Evolutionary conservation across 192 early-diverging fungal species (phyloP).

Genomic region (Linderina pennispora): DNA sequence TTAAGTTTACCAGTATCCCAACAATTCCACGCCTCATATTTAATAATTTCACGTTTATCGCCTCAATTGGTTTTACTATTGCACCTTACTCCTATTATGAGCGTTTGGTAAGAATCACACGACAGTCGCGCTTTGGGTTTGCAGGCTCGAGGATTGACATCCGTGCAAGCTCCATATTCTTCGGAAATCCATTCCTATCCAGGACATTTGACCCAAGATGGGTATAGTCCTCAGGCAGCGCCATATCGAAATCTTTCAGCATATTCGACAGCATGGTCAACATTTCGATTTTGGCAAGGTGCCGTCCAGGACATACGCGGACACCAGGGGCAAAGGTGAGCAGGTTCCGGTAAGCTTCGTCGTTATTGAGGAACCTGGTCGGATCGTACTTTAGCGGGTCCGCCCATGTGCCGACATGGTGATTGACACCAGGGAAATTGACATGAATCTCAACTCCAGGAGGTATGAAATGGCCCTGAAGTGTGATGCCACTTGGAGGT

Average conservation of each 20-base stretch:
- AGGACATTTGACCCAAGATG: background rate
- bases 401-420: background rate
- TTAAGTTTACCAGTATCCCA: too few species aligned
- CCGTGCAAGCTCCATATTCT: background rate
- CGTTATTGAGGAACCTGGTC: background rate
- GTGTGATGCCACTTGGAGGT: background rate
- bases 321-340: background rate
- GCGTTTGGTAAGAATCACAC: background rate
- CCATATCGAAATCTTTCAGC: background rate
- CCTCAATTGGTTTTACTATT: too few species aligned
- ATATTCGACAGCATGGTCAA: background rate
- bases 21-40: too few species aligned
- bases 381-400: background rate
- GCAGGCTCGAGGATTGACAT: background rate
- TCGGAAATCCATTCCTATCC: background rate
- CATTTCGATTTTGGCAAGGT: background rate
- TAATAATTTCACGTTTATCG: too few species aligned
- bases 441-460: background rate
- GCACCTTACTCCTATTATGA: too few species aligned
- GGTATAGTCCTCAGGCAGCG: background rate
- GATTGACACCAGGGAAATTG: background rate
- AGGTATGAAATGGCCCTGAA: background rate
- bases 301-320: background rate
- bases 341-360: background rate
- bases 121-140: background rate